phyloP scores from a whole-genome alignment of 495 filamentous ascomycete genomes.

The Trichoderma reesei region DNA sequence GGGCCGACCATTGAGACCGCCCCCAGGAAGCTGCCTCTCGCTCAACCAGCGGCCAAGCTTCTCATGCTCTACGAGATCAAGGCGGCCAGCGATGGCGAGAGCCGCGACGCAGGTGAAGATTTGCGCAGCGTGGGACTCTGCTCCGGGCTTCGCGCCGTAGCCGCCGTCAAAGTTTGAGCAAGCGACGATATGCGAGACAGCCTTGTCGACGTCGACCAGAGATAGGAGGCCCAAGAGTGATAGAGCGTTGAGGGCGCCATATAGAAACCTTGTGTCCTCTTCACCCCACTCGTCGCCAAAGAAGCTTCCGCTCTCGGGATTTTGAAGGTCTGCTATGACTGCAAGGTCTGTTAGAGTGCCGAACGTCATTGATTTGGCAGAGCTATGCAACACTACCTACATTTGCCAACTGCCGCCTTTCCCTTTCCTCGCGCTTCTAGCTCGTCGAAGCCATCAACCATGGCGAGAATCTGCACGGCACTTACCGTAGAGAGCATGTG shows the following conservation, averaged over 20 bases:
- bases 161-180: slow-evolving; percentile 92
- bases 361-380: not conserved
- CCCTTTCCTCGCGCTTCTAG: slow-evolving; percentile 63
- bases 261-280: slow-evolving; percentile 87
- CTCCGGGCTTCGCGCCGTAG: slow-evolving; percentile 78
- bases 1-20: slow-evolving; percentile 86
- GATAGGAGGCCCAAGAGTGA: slow-evolving; percentile 65
- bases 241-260: slow-evolving; percentile 75
- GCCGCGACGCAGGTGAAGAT: slow-evolving; percentile 93
- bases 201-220: slow-evolving; percentile 66
- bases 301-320: slow-evolving; percentile 72
- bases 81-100: slow-evolving; percentile 66
- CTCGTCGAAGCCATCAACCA: slow-evolving; percentile 72
- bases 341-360: slow-evolving; percentile 16
- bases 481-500: slow-evolving; percentile 93
- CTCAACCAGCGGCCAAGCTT: slow-evolving; percentile 83
- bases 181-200: slow-evolving; percentile 62
- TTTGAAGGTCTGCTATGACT: slow-evolving; percentile 79
- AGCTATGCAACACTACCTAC: slow-evolving; percentile 35
- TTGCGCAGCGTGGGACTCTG: slow-evolving; percentile 87
- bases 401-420: slow-evolving; percentile 61
- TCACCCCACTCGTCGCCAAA: slow-evolving; percentile 95
- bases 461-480: slow-evolving; percentile 82
- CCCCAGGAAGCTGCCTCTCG: slow-evolving; percentile 77
- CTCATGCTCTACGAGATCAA: slow-evolving; percentile 77